These are phyloP conservation scores for Candida multigemmis DNA, from an alignment of 805 yeast species.

Conservation along the genomic window DNA sequence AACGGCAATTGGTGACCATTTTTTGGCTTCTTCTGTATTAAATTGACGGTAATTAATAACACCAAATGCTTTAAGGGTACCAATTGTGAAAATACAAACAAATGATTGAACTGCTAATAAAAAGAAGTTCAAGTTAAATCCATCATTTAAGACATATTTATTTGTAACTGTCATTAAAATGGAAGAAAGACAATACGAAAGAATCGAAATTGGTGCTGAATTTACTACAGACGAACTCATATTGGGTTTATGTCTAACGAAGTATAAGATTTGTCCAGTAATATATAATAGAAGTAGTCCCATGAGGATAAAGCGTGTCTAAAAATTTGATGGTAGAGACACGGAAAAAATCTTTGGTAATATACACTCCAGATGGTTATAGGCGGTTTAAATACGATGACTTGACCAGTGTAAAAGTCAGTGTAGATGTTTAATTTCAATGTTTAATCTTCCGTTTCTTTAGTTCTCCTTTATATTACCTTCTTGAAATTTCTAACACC, in stretches of 20 bases:
- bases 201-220: constrained; percentile 60
- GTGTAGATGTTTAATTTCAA: too few species aligned
- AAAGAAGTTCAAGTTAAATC: constrained; percentile 76
- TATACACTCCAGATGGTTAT: too few species aligned
- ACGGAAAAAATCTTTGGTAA: neutral
- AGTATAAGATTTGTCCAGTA: constrained; percentile 23
- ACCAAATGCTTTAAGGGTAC: constrained; percentile 62
- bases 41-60: constrained; percentile 81
- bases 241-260: constrained; percentile 14
- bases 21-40: constrained; percentile 81
- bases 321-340: neutral
- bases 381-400: too few species aligned
- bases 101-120: constrained; percentile 81
- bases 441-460: too few species aligned
- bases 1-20: constrained; percentile 92
- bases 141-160: constrained; percentile 81
- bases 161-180: constrained; percentile 96
- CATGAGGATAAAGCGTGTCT: constrained; percentile 11
- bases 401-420: too few species aligned
- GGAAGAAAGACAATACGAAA: constrained; percentile 86
- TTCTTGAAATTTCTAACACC: too few species aligned
- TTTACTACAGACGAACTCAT: constrained; percentile 27
- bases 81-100: constrained; percentile 72
- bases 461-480: too few species aligned
- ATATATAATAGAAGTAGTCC: constrained; percentile 33